Evolutionary conservation across 306 rosid genomes (phyloP), one percentile per base, ranked within the genome.

Genomic region (Prunus kanzakura): DNA sequence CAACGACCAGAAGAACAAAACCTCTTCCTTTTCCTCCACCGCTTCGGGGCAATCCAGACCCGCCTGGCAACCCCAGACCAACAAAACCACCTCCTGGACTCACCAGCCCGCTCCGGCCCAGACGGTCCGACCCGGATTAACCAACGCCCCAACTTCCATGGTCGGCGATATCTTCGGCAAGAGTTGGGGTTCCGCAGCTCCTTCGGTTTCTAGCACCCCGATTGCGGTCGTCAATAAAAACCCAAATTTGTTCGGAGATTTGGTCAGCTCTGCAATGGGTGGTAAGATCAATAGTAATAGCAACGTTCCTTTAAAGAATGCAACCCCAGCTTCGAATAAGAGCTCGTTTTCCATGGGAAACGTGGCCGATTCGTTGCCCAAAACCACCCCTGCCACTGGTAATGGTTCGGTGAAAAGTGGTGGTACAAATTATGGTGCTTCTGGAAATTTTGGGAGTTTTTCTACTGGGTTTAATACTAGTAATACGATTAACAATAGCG

Each of bases 91-190:
- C 7, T 29, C 99, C 0, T 92, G 99, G 99, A 84, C 93, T 75
- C 97, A 92, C 85, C 97, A 92, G 85, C 97, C 97, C 4, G 78
- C 87, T 11, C 82, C 89, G 43, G 45, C 72, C 62, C 86, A 77
- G 62, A 51, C 80, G 43, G 70, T 80, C 51, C 82, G 77, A 23
- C 67, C 90, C 51, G 88, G 83, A 11, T 71, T 88, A 20, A 71
- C 88, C 3, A 77, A 78, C 67, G 88, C 76, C 19, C 87, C 97
- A 16, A 47, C 88, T 56, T 89, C 99, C 35, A 92, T 92, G 99
- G 98, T 85, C 7, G 99, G 99, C 8, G 99, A 96, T 65, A 96
- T 96, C 77, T 81, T 82, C 55, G 99, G 99, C 45, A 96, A 92
- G 81, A 92, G 77, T 27, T 92, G 99, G 98, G 81, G 86, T 68